Evolutionary conservation across 225 moss, liverwort and hornwort species (phyloP), one percentile per base, ranked within the genome.

Genomic region (Bryoerythrophyllum caledonicum): DNA sequence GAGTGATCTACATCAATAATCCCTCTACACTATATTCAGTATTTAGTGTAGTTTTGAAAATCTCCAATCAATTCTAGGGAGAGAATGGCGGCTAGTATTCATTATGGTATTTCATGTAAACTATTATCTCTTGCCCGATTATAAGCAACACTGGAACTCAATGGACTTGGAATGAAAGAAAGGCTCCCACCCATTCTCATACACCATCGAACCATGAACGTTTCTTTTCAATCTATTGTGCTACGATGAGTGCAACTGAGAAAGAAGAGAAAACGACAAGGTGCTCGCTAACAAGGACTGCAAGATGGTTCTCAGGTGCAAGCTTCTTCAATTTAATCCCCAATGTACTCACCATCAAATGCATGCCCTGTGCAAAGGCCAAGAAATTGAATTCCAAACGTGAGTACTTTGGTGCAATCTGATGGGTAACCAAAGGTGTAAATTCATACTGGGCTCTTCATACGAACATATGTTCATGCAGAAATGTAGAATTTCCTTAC

Each of bases 321-420:
- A 99, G 78, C 74, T 88, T 94, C 71, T 93, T 93, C 55, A 99
- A 82, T 44, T 79, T 80, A 37, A 79, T 78, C 52, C 86, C 91
- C 85, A 95, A n/a, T n/a, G n/a, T 74, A 83, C 85, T 88, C 65
- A 90, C 82, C 97, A 99, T 99, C 80, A 91, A 5, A 76, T 27
- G 93, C 85, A 85, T 99, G 93, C 63, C 97, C 91, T 97, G 86
- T 63, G 34, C 52, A 52, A 51, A 74, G 46, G 15, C 23, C 11
- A 58, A 20, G n/a, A 77, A 74, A 56, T 21, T 32, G 9, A 10
- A 57, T 25, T 74, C 28, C 55, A 44, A 44, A 3, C 56, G 17
- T 77, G 28, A 77, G 73, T 54, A 69, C 25, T 73, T 1, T 8
- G 23, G 44, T 28, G 44, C 23, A 62, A 40, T 60, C 38, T 26